Conservation (phyloP, 2,329 filamentous ascomycete species). For the Cordyceps tenuipes region DNA sequence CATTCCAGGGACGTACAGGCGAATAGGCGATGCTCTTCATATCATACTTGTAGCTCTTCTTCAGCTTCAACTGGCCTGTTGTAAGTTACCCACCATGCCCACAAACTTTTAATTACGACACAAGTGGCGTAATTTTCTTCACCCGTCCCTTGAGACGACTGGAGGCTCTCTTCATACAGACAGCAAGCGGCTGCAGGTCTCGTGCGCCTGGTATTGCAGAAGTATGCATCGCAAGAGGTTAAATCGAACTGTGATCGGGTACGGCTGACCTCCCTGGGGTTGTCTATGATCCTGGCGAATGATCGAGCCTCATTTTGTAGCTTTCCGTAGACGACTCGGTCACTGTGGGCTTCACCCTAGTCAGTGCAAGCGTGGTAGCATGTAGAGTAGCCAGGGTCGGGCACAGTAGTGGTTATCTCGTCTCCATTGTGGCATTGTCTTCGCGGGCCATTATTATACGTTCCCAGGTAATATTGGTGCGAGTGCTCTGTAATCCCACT, state of each 20-base stretch:
- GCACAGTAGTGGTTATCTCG: background rate
- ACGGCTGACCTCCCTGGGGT: slow-evolving; percentile 2
- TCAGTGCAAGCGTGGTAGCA: slow-evolving; percentile 5
- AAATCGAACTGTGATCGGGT: slow-evolving; percentile 3
- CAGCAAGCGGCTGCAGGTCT: background rate
- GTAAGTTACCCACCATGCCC: slow-evolving; percentile 1
- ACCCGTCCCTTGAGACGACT: background rate
- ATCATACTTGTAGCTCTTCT: background rate
- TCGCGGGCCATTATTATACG: background rate
- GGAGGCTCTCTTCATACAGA: background rate
- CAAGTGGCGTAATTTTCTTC: background rate
- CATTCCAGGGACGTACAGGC: background rate
- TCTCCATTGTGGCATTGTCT: no score
- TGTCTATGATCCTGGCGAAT: slow-evolving; percentile 5
- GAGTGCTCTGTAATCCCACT: slow-evolving; percentile 5
- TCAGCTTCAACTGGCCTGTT: background rate
- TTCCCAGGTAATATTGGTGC: slow-evolving; percentile 2
- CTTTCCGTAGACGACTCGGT: background rate
- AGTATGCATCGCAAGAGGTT: background rate
- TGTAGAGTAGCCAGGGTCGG: slow-evolving; percentile 1
- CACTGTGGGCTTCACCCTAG: slow-evolving; percentile 7
- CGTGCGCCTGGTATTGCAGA: background rate
- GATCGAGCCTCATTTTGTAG: slow-evolving; percentile 9
- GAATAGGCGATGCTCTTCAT: background rate
- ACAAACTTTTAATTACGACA: slow-evolving; percentile 7